phyloP scores from a whole-genome alignment of 495 filamentous ascomycete genomes.

The Xylaria curta region DNA sequence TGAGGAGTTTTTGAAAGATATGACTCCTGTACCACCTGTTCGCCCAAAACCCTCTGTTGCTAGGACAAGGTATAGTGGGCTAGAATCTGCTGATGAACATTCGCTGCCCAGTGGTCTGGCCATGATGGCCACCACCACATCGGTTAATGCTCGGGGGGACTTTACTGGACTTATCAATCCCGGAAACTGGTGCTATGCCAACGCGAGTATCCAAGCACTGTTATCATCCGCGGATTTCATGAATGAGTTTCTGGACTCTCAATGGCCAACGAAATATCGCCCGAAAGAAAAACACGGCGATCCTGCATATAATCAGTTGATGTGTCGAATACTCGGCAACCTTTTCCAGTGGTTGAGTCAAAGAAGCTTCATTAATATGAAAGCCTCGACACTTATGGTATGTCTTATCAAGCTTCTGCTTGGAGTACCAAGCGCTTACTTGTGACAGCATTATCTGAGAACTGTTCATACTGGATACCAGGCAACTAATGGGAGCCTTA shows the following conservation, averaged over 20 bases:
- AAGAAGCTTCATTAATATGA: constrained; percentile 62
- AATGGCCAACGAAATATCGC: constrained; percentile 32
- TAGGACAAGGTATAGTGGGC: constrained; percentile 85
- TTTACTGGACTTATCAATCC: constrained; percentile 80
- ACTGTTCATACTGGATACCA: constrained; percentile 39
- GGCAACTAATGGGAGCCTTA: constrained; percentile 12
- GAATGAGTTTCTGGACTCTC: constrained; percentile 63
- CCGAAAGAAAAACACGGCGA: constrained; percentile 64
- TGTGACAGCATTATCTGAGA: constrained; percentile 45
- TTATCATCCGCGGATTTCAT: constrained; percentile 76
- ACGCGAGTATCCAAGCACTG: constrained; percentile 83
- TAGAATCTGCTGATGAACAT: constrained; percentile 65
- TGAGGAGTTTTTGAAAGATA: constrained; percentile 46
- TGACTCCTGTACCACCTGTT: constrained; percentile 53
- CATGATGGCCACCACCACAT: constrained; percentile 34
- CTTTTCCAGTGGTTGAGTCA: constrained; percentile 72
- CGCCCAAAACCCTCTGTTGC: constrained; percentile 87
- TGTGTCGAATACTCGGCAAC: constrained; percentile 76
- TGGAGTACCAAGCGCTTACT: constrained; percentile 1
- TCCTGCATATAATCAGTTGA: constrained; percentile 77
- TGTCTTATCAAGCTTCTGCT: constrained; percentile 26
- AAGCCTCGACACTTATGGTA: constrained; percentile 70
- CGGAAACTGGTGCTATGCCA: constrained; percentile 88
- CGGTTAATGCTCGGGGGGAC: not conserved
- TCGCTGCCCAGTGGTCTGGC: constrained; percentile 41